phyloP scores from a whole-genome alignment of 805 yeast genomes.

The Grigorovia transvaalensis region DNA sequence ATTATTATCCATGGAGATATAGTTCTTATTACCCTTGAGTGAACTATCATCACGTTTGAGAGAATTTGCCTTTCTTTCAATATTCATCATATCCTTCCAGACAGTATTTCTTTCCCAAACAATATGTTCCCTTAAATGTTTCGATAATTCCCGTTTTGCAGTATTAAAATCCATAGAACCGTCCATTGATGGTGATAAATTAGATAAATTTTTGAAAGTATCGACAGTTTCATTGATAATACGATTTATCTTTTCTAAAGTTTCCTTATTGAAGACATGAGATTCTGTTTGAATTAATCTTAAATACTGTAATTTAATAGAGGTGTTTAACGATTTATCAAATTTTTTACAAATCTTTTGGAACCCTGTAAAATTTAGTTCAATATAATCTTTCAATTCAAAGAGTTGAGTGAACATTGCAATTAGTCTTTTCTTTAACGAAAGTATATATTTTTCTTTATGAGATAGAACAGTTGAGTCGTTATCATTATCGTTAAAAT shows the following conservation, averaged over 20 bases:
- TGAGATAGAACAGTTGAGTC: background rate
- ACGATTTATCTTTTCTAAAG: conserved; percentile 39
- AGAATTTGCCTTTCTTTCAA: conserved; percentile 79
- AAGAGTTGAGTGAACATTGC: conserved; percentile 63
- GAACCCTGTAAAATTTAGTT: conserved; percentile 81
- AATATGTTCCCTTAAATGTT: conserved; percentile 75
- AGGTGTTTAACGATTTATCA: conserved; percentile 66
- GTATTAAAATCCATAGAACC: conserved; percentile 3
- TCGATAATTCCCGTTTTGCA: conserved; percentile 41
- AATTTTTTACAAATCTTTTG: conserved; percentile 84
- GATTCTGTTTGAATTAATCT: conserved; percentile 36
- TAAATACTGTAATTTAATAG: conserved; percentile 51
- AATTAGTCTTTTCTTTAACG: conserved; percentile 51
- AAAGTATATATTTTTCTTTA: background rate
- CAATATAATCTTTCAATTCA: conserved; percentile 74
- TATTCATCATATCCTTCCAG: conserved; percentile 91
- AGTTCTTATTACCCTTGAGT: conserved; percentile 80
- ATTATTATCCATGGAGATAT: conserved; percentile 82
- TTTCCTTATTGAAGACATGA: conserved; percentile 42
- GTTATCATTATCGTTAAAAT: background rate
- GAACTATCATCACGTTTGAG: conserved; percentile 36
- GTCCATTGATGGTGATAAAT: conserved; percentile 7
- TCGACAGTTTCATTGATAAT: conserved; percentile 44
- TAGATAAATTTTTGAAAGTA: conserved; percentile 42
- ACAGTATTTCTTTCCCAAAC: conserved; percentile 97